Percentiles rank a stretch among this genome's conserved stretches.
Conservation (phyloP, 2,329 filamentous ascomycete genomes). For the Colletotrichum sp. region DNA sequence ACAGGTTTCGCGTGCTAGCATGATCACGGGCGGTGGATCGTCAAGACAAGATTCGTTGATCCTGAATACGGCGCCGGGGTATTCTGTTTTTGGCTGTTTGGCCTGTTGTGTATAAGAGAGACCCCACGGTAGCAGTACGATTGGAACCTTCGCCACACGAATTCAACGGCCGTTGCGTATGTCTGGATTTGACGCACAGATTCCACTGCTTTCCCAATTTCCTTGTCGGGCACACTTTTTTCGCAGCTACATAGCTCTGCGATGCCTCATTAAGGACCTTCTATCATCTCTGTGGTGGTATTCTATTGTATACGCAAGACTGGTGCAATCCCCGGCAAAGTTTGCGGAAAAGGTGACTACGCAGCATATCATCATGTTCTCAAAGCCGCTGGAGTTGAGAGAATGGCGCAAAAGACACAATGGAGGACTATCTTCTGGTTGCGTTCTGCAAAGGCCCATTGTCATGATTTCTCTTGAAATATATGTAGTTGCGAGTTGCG, state of each 20-base stretch:
- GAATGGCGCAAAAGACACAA: neutral
- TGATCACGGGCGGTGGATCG: neutral
- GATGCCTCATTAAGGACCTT: neutral
- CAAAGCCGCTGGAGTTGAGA: neutral
- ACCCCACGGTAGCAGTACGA: neutral
- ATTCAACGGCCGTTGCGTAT: neutral
- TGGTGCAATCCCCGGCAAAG: neutral
- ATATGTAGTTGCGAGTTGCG: neutral
- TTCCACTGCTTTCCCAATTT: neutral
- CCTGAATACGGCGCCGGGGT: neutral
- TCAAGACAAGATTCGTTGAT: neutral
- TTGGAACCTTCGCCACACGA: neutral
- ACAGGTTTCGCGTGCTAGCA: neutral
- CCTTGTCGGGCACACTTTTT: neutral
- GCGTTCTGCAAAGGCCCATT: neutral
- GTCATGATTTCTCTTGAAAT: neutral
- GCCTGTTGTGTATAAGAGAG: neutral
- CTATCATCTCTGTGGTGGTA: neutral
- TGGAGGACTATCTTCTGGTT: neutral
- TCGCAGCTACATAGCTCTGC: neutral
- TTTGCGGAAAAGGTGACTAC: neutral
- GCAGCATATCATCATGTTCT: neutral
- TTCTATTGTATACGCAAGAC: neutral
- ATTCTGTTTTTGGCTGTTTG: neutral
- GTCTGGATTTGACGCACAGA: accelerated